Conservation (phyloP, 169 alveolate species). For the Eimeria maxima region DNA sequence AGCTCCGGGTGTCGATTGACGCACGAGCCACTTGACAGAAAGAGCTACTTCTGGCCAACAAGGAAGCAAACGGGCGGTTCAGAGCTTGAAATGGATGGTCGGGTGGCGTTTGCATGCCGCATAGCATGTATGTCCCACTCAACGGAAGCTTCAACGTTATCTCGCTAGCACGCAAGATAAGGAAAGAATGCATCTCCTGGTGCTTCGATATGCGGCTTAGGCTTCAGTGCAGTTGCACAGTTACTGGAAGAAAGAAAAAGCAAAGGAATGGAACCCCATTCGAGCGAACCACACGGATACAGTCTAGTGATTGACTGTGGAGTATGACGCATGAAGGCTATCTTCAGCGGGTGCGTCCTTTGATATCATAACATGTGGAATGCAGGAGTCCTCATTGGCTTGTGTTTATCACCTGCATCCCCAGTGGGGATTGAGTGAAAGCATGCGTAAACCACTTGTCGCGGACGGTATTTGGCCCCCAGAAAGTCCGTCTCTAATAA, state of each 20-base stretch:
- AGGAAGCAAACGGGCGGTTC: neutral
- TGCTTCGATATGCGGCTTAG: neutral
- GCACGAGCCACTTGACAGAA: too few species aligned
- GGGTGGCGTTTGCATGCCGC: neutral
- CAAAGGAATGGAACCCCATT: neutral
- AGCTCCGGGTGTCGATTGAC: neutral
- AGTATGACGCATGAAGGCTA: neutral
- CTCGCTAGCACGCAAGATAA: neutral
- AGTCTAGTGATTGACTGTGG: neutral
- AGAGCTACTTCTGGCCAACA: neutral
- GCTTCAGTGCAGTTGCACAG: neutral
- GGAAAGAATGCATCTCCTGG: neutral
- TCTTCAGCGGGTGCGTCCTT: neutral
- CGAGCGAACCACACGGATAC: neutral
- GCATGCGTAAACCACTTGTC: neutral
- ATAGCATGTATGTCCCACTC: neutral
- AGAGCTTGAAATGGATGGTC: neutral
- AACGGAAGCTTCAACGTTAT: neutral
- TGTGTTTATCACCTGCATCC: neutral
- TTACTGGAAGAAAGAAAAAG: neutral
- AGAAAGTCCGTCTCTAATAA: neutral
- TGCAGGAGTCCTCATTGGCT: neutral
- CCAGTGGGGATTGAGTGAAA: neutral
- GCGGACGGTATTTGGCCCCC: neutral
- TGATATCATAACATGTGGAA: neutral